phyloP scores from a whole-genome alignment of 2,329 filamentous ascomycete genomes.

The Cladobotryum mycophilum region DNA sequence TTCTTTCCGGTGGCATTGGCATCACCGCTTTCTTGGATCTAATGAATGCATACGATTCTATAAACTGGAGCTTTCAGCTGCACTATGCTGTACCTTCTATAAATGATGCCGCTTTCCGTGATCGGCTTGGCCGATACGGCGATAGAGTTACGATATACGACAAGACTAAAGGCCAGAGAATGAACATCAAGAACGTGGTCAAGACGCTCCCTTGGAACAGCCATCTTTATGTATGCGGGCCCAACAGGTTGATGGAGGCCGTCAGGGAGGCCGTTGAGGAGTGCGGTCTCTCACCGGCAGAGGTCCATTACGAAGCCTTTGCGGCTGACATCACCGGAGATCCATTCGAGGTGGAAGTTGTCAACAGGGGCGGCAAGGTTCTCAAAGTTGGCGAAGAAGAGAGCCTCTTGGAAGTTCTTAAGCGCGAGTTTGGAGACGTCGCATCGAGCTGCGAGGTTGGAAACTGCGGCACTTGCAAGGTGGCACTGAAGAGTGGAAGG shows the following conservation, averaged over 20 bases:
- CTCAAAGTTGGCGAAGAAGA: slow-evolving; percentile 44
- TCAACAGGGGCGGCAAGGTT: slow-evolving; percentile 30
- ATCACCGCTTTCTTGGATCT: slow-evolving; percentile 58
- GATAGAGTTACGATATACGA: slow-evolving; percentile 46
- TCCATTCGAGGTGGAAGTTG: slow-evolving; percentile 52
- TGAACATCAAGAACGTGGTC: slow-evolving; percentile 49
- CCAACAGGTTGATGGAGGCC: slow-evolving; percentile 49
- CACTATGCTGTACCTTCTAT: slow-evolving; percentile 53
- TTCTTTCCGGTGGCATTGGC: slow-evolving; percentile 59
- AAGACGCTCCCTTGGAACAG: slow-evolving; percentile 43
- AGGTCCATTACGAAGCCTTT: slow-evolving; percentile 58
- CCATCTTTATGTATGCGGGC: slow-evolving; percentile 57
- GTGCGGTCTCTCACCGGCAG: slow-evolving; percentile 38
- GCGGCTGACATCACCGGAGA: slow-evolving; percentile 47
- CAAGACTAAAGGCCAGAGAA: slow-evolving; percentile 41
- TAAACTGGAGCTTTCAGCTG: slow-evolving; percentile 45
- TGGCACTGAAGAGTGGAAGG: slow-evolving; percentile 34
- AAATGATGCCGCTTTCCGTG: slow-evolving; percentile 49
- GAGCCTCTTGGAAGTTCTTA: slow-evolving; percentile 43
- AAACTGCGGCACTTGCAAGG: slow-evolving; percentile 48
- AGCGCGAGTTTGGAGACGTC: slow-evolving; percentile 35
- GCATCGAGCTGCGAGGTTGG: slow-evolving; percentile 48
- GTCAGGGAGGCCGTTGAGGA: slow-evolving; percentile 35
- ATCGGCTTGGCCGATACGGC: slow-evolving; percentile 37
- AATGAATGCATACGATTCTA: slow-evolving; percentile 33